Evolutionary conservation across 2,329 filamentous ascomycete genomes (phyloP).

Genomic region (Aspergillus thermomutatus): DNA sequence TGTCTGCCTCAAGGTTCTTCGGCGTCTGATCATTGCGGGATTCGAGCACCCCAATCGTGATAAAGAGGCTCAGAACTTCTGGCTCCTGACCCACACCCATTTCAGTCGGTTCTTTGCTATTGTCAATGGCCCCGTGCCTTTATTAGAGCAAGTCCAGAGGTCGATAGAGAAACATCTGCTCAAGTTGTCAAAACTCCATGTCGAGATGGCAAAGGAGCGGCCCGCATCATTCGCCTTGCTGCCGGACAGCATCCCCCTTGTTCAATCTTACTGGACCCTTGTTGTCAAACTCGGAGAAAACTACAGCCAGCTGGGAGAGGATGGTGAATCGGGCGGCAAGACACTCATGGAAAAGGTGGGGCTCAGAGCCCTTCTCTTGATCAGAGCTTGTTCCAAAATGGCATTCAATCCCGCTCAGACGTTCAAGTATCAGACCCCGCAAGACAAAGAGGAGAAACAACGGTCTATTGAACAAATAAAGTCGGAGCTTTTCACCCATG

Average conservation of each 20-base stretch:
- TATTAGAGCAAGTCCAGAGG: slow-evolving; percentile 53
- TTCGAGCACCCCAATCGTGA: slow-evolving; percentile 83
- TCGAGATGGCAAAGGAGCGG: slow-evolving; percentile 77
- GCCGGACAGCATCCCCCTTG: slow-evolving; percentile 72
- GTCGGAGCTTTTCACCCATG: slow-evolving; percentile 68
- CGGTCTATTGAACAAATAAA: slow-evolving; percentile 68
- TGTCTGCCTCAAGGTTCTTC: slow-evolving; percentile 71
- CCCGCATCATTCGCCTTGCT: slow-evolving; percentile 79
- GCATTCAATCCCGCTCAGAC: slow-evolving; percentile 75
- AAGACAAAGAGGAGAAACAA: slow-evolving; percentile 73
- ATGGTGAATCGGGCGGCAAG: slow-evolving; percentile 48
- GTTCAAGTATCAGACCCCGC: slow-evolving; percentile 75
- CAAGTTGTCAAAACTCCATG: slow-evolving; percentile 87
- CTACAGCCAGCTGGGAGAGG: slow-evolving; percentile 46
- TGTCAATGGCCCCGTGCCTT: slow-evolving; percentile 55
- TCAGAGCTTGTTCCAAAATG: slow-evolving; percentile 81
- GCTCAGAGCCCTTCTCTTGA: slow-evolving; percentile 75
- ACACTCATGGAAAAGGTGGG: slow-evolving; percentile 73
- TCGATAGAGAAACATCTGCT: slow-evolving; percentile 80
- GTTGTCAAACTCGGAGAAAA: slow-evolving; percentile 72
- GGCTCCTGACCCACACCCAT: slow-evolving; percentile 73
- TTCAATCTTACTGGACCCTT: slow-evolving; percentile 80
- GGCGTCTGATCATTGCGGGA: slow-evolving; percentile 73
- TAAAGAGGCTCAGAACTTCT: slow-evolving; percentile 71
- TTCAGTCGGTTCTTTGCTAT: slow-evolving; percentile 72